Percentiles rank a stretch among this genome's conserved stretches.
Conservation (phyloP, 495 filamentous ascomycete species). For the Penicillium cataractarum region DNA sequence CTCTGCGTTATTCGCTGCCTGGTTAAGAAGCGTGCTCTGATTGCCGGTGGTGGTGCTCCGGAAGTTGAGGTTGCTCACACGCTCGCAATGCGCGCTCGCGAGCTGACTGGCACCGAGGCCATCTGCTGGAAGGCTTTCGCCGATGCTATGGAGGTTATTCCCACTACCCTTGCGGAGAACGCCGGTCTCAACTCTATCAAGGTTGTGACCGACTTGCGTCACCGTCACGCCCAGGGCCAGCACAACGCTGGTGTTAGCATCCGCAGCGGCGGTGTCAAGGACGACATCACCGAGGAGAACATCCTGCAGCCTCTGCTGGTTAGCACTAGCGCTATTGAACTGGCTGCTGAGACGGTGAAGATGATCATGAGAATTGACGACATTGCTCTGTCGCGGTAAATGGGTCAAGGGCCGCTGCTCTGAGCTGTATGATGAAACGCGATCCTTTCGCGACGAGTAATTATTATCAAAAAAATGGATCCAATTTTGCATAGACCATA, state of each 20-base stretch:
- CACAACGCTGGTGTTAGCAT: slow-evolving; percentile 96
- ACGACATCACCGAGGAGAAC: slow-evolving; percentile 94
- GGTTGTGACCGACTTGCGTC: slow-evolving; percentile 95
- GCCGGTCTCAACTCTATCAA: slow-evolving; percentile 97
- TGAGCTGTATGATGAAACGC: slow-evolving; percentile 39
- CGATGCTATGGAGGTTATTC: slow-evolving; percentile 96
- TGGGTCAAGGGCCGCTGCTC: slow-evolving; percentile 19
- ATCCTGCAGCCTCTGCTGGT: slow-evolving; percentile 95
- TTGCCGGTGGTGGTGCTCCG: slow-evolving; percentile 93
- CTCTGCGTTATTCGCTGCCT: slow-evolving; percentile 97
- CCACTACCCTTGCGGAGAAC: slow-evolving; percentile 95
- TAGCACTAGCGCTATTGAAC: slow-evolving; percentile 94
- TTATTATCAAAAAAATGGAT: slow-evolving; percentile 33
- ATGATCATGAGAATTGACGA: slow-evolving; percentile 98
- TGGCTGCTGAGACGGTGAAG: slow-evolving; percentile 97
- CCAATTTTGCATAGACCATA: slow-evolving; percentile 26
- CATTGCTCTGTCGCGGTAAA: slow-evolving; percentile 71
- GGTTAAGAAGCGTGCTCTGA: slow-evolving; percentile 97
- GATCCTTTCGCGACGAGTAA: slow-evolving; percentile 35
- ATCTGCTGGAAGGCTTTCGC: slow-evolving; percentile 99
- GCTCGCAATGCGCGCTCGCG: slow-evolving; percentile 78
- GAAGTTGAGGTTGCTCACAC: slow-evolving; percentile 91
- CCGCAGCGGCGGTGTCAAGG: slow-evolving; percentile 93
- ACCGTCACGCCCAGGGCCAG: slow-evolving; percentile 92
- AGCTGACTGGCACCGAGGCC: slow-evolving; percentile 84